Base-by-base conservation (phyloP, 2,329 filamentous ascomycete genomes). In the Fusarium palustre region DNA sequence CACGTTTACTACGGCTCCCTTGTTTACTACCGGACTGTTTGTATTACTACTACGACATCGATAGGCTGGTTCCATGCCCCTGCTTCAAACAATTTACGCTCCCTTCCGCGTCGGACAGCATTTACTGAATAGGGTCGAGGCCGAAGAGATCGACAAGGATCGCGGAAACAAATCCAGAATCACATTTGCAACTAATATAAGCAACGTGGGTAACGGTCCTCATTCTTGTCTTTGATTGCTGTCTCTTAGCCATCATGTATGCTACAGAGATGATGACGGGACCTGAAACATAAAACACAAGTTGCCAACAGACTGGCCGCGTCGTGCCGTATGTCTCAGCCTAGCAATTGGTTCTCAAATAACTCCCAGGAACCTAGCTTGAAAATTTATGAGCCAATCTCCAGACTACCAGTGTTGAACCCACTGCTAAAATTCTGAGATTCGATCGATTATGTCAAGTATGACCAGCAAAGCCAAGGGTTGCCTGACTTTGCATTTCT, bases 321-420 rank as follows among this genome's bases (percentile, higher is more conserved):
- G 47, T 70, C 62, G 60, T 66, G 63, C 71, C 71, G 71, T 60
- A 57, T 72, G 71, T 73, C 73, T 74, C 69, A 75, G 65, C 60
- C 58, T 49, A 54, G 54, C 71, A 72, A 74, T 73, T 75, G 71
- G 73, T 55, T 67, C 58, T 63, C 56, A 62, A 54, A 60, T 52
- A 34, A 41, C 46, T 67, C 48, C 66, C 53, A 72, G 52, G 64
- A 69, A 66, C 60, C 58, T 75, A 68, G 69, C 69, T 68, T 62
- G 39, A 62, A 68, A 59, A 58, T 53, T 63, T 59, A 55, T 58
- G 56, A 49, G 50, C 59, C 55, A 70, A 70, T 73, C 72, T 61
- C 47, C 33, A 68, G 55, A 50, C 43, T 55, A 60, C 48, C 53
- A 57, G 55, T 20, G 34, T 41, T 63, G 45, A 45, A 16, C 53